Conservation (phyloP, 306 rosid genomes). For the Echinosophora koreensis region DNA sequence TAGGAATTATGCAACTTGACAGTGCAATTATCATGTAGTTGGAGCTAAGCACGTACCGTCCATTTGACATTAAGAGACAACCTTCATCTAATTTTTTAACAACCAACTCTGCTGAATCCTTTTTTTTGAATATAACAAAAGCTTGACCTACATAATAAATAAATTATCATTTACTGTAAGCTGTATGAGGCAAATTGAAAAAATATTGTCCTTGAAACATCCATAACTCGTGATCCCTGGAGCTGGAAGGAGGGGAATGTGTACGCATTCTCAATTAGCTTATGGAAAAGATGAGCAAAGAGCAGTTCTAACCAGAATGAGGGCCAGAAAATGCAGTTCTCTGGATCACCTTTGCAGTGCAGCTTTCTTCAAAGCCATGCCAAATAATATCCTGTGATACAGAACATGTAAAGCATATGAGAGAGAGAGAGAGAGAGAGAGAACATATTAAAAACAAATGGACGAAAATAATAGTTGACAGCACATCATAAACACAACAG, state of each 20-base stretch:
- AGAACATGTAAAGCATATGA: constrained; percentile 12
- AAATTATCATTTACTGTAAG: constrained; percentile 18
- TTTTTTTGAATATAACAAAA: constrained; percentile 69
- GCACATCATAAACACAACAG: constrained; percentile 27
- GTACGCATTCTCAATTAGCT: neutral
- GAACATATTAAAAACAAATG: neutral
- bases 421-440: neutral
- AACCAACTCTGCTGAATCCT: constrained; percentile 72
- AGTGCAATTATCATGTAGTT: constrained; percentile 1
- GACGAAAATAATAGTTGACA: constrained; percentile 3
- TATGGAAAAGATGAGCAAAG: neutral
- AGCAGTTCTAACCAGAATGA: constrained; percentile 65
- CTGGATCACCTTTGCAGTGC: constrained; percentile 83
- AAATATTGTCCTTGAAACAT: constrained; percentile 4
- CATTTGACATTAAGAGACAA: constrained; percentile 78
- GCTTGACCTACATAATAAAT: constrained; percentile 80
- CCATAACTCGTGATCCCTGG: neutral
- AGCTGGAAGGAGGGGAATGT: neutral
- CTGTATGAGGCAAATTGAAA: neutral
- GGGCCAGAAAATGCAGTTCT: constrained; percentile 69
- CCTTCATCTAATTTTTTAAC: constrained; percentile 64
- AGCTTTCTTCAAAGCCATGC: constrained; percentile 71
- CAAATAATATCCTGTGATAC: constrained; percentile 69
- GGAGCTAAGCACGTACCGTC: constrained; percentile 67
- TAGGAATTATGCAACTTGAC: constrained; percentile 17